phyloP scores from a whole-genome alignment of 1,284 basidiomycete species.

The Athelia psychrophila region DNA sequence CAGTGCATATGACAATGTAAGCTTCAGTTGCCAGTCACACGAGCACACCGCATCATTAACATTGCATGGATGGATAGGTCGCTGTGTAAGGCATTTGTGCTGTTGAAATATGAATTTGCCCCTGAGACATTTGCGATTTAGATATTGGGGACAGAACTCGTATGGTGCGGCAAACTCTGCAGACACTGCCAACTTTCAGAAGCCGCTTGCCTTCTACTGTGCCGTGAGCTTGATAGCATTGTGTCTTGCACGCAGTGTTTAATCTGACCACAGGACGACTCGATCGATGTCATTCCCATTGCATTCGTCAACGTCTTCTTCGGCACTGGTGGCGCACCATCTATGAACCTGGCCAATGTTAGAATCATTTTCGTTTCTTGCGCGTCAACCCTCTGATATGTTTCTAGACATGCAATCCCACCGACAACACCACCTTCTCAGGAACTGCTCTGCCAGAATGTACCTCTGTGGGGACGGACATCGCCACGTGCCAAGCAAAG shows the following conservation, averaged over 20 bases:
- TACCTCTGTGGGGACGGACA: constrained; percentile 49
- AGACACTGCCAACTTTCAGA: constrained; percentile 54
- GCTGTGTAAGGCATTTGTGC: constrained; percentile 51
- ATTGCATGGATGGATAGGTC: constrained; percentile 32
- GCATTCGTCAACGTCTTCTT: constrained; percentile 64
- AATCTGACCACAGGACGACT: constrained; percentile 43
- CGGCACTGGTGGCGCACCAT: constrained; percentile 52
- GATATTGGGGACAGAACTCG: constrained; percentile 70
- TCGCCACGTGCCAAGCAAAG: constrained; percentile 55
- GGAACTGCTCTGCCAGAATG: constrained; percentile 58
- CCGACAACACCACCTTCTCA: constrained; percentile 52
- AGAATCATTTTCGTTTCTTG: constrained; percentile 8
- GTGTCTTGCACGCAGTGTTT: not conserved
- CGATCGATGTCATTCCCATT: constrained; percentile 60
- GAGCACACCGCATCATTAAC: constrained; percentile 6
- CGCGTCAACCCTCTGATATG: constrained; percentile 1
- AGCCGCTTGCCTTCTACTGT: constrained; percentile 55
- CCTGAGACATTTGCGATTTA: constrained; percentile 15
- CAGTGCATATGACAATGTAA: constrained; percentile 60
- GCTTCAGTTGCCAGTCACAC: constrained; percentile 12
- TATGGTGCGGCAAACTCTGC: constrained; percentile 51
- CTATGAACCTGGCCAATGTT: constrained; percentile 63
- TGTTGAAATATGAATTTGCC: not conserved
- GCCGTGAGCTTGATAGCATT: constrained; percentile 32
- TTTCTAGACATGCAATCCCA: constrained; percentile 53